These are phyloP conservation scores for Atkinsonella texensis DNA, from an alignment of 2,329 filamentous ascomycete genomes.

Conservation along the genomic window DNA sequence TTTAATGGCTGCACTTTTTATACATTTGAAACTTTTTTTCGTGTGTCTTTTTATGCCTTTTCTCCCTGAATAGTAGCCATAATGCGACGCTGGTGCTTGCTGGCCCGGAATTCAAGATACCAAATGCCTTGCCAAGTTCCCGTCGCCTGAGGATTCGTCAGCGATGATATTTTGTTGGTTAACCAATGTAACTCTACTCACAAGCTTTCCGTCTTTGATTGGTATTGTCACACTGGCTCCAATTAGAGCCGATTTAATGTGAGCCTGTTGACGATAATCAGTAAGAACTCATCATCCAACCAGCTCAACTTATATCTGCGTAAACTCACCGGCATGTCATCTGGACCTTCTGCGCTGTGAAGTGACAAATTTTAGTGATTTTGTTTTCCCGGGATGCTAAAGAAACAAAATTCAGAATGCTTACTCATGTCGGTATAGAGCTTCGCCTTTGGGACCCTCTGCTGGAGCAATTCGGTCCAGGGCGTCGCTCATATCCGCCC, in stretches of 20 bases:
- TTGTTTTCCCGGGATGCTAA: background rate
- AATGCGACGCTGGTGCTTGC: constrained; percentile 66
- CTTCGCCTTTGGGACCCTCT: constrained; percentile 55
- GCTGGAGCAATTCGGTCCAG: constrained; percentile 82
- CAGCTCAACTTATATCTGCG: background rate
- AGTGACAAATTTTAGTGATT: background rate
- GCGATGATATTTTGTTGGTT: background rate
- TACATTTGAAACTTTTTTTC: background rate
- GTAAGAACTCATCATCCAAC: background rate
- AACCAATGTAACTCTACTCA: constrained; percentile 20
- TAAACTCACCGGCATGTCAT: constrained; percentile 78
- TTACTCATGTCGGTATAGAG: constrained; percentile 63
- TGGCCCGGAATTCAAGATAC: constrained; percentile 79
- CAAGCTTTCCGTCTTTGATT: constrained; percentile 73
- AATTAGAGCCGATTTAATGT: constrained; percentile 83
- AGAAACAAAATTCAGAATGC: constrained; percentile 1
- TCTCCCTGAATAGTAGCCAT: constrained; percentile 94
- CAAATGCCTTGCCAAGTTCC: constrained; percentile 82
- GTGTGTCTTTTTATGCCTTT: constrained; percentile 31
- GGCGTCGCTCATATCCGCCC: constrained; percentile 85
- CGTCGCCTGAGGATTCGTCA: constrained; percentile 31
- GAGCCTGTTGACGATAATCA: constrained; percentile 42
- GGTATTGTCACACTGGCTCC: constrained; percentile 86
- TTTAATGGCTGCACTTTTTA: background rate
- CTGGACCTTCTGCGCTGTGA: constrained; percentile 62